Percentiles rank a stretch among this genome's conserved stretches.
phyloP scores from a whole-genome alignment of 805 yeast genomes.

The Zygotorulaspora chibaensis region DNA sequence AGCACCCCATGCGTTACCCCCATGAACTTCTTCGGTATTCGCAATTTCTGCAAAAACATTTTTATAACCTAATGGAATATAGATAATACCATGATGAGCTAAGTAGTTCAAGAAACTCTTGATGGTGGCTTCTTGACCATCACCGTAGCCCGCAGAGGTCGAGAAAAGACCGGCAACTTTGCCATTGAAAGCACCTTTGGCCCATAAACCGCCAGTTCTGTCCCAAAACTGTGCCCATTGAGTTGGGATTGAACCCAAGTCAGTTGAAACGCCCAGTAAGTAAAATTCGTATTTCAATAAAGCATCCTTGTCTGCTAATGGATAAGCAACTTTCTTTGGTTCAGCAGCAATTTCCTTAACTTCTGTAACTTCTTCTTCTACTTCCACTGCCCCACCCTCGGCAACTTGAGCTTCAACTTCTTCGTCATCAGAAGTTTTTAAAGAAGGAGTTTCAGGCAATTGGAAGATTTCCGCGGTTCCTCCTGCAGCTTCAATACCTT shows the following conservation, averaged over 20 bases:
- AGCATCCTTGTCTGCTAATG: slow-evolving; percentile 53
- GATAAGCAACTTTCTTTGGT: slow-evolving; percentile 51
- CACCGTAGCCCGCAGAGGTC: slow-evolving; percentile 68
- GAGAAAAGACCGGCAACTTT: slow-evolving; percentile 71
- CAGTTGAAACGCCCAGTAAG: slow-evolving; percentile 74
- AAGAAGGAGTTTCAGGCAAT: slow-evolving; percentile 64
- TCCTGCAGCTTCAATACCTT: slow-evolving; percentile 70
- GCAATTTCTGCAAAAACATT: slow-evolving; percentile 51
- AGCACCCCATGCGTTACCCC: slow-evolving; percentile 86
- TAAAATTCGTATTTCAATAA: slow-evolving; percentile 65
- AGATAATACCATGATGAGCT: slow-evolving; percentile 74
- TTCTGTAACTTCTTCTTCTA: slow-evolving; percentile 24
- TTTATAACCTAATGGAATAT: slow-evolving; percentile 72
- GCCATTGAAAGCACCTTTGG: slow-evolving; percentile 61
- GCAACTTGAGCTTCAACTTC: background rate
- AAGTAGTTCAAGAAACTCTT: slow-evolving; percentile 54
- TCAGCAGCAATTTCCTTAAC: slow-evolving; percentile 58
- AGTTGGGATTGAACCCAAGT: slow-evolving; percentile 71
- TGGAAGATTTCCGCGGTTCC: slow-evolving; percentile 64
- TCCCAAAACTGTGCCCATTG: slow-evolving; percentile 78
- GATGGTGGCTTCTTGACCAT: slow-evolving; percentile 75
- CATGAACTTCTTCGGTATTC: slow-evolving; percentile 63
- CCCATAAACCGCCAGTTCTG: slow-evolving; percentile 74
- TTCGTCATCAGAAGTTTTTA: background rate
- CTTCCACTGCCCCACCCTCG: slow-evolving; percentile 40